Evolutionary conservation across 1,284 basidiomycete genomes (phyloP), one percentile per base, ranked within the genome.

Genomic region (Trametes hirsuta): DNA sequence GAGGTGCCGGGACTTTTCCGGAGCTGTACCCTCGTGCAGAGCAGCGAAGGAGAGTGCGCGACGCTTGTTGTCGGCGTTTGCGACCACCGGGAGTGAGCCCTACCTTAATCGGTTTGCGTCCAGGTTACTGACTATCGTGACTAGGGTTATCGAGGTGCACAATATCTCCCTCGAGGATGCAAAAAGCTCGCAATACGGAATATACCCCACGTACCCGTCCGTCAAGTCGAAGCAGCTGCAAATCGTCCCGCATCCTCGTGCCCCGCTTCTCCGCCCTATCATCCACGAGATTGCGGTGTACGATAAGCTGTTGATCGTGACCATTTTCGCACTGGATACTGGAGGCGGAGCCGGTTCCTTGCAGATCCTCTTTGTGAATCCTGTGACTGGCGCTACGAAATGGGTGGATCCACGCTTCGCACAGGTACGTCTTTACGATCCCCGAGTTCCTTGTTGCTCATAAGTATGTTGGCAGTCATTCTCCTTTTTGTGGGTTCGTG

Each of bases 351-450:
- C 72, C 18, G 67, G 72, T 6, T 68, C 69, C 25, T 75, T 77
- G 56, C 74, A 76, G 53, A 68, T 82, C n/a, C 61, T 79, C 15
- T 66, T 80, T 34, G 62, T 77, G 22, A 72, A 79, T 51, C 68
- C 69, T 4, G 57, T 59, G 14, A 74, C 74, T 6, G 72, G 73
- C 14, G 63, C 59, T 1, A 69, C 73, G 35, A 66, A 68, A 54
- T 67, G 74, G 54, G 63, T 77, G 10, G 66, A 76, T 54, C 72
- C 76, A 1, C 30, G 62, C 6, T 67, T 73, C 37, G 67, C 71
- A 14, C 66, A 74, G 66, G 77, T 77, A 52, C 60, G 75, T 59
- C 11, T 44, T 42, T 15, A 8, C 51, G 35, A 50, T 40, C 42
- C 9, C 42, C n/a, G n/a, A 21, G 22, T 21, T 4, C 15, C 15